phyloP scores from a whole-genome alignment of 2,329 filamentous ascomycete species.

The Xylariaceae sp. region DNA sequence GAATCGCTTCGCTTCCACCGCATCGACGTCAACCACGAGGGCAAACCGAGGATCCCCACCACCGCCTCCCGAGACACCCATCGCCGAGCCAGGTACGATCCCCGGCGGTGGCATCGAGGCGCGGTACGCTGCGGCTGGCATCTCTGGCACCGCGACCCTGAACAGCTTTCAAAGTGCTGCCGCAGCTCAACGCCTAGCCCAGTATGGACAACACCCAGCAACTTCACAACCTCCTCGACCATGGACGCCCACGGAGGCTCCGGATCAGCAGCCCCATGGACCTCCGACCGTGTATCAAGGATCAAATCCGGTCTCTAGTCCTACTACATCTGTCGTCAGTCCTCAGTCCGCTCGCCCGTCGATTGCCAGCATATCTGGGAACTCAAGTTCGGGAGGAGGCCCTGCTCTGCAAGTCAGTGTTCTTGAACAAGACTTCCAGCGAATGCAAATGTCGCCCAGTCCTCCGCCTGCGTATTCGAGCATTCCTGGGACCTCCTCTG shows the following conservation, averaged over 20 bases:
- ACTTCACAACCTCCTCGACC: constrained; percentile 55
- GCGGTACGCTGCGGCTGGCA: constrained; percentile 84
- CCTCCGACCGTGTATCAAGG: constrained; percentile 92
- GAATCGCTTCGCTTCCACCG: constrained; percentile 68
- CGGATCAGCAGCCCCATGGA: constrained; percentile 79
- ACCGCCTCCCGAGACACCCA: constrained; percentile 87
- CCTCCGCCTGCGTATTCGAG: constrained; percentile 95
- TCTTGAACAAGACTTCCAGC: constrained; percentile 81
- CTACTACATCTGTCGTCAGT: constrained; percentile 43
- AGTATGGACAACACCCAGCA: constrained; percentile 59
- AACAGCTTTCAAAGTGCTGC: constrained; percentile 76
- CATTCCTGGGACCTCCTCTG: constrained; percentile 50
- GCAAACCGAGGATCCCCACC: constrained; percentile 90
- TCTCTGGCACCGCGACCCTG: constrained; percentile 77
- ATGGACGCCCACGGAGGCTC: constrained; percentile 92
- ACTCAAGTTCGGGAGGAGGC: constrained; percentile 24
- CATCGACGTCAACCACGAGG: constrained; percentile 87
- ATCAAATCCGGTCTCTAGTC: constrained; percentile 59
- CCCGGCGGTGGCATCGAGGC: constrained; percentile 81
- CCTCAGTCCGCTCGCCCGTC: constrained; percentile 37
- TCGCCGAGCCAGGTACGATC: constrained; percentile 65
- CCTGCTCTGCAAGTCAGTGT: constrained; percentile 56
- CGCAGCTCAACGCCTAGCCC: constrained; percentile 72
- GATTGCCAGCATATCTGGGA: constrained; percentile 28
- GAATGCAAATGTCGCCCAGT: constrained; percentile 71